Conservation (phyloP, 192 early-diverging fungal species). For the Mortierella antarctica region DNA sequence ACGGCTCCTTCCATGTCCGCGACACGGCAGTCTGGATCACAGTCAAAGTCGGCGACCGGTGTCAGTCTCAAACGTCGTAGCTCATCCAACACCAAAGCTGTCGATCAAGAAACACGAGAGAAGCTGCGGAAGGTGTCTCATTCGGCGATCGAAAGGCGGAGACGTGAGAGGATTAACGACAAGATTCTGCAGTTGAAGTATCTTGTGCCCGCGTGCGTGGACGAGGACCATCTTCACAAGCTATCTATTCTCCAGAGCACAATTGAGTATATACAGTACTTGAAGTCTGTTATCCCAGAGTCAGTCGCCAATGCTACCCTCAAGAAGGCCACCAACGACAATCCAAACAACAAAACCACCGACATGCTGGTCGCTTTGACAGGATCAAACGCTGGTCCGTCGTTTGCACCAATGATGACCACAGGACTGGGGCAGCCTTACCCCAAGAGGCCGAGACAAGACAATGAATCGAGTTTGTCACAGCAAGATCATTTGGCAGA, state of each 20-base stretch:
- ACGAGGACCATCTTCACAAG: conserved; percentile 77
- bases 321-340: conserved; percentile 42
- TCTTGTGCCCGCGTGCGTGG: conserved; percentile 75
- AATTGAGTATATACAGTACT: conserved; percentile 76
- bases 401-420: conserved; percentile 43
- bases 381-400: not conserved
- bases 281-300: conserved; percentile 50
- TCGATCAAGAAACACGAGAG: conserved; percentile 68
- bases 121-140: conserved; percentile 83
- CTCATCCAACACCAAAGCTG: conserved; percentile 32
- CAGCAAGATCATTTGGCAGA: not conserved
- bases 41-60: not conserved
- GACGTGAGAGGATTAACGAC: conserved; percentile 88
- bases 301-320: conserved; percentile 30
- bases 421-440: conserved; percentile 33
- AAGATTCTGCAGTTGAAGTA: conserved; percentile 79
- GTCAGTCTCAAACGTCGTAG: conserved; percentile 15
- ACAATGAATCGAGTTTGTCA: not conserved
- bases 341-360: conserved; percentile 48
- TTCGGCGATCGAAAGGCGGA: conserved; percentile 83
- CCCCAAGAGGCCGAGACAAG: conserved; percentile 6
- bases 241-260: conserved; percentile 75
- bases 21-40: not conserved
- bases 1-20: conserved; percentile 9
- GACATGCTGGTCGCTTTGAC: conserved; percentile 46